Evolutionary conservation across 177 flowering plant species (phyloP).

Genomic region (Vitis hybrid): DNA sequence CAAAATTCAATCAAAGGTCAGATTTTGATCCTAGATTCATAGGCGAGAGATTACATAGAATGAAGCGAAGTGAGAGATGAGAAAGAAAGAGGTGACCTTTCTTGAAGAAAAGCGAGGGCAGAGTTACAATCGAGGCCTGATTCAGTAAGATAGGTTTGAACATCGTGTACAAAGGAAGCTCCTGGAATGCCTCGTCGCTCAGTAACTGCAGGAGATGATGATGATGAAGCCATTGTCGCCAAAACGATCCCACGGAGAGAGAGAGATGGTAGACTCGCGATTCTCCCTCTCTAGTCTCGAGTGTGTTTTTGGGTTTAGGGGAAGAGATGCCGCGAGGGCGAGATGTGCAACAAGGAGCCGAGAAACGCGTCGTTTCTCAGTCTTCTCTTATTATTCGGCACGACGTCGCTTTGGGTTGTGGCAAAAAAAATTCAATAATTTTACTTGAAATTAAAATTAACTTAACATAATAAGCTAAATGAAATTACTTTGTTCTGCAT

Average conservation of each 20-base stretch:
- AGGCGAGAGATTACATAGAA: not conserved
- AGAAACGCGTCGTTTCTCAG: not conserved
- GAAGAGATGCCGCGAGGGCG: not conserved
- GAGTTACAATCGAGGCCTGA: conserved; percentile 81
- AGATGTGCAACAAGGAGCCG: not conserved
- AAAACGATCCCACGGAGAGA: not conserved
- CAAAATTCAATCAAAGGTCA: not conserved
- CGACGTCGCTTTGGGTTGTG: not conserved
- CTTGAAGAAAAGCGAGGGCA: conserved; percentile 82
- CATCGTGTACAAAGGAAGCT: conserved; percentile 86
- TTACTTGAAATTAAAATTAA: too few relatives aligned
- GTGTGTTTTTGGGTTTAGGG: not conserved
- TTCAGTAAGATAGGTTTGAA: conserved; percentile 68
- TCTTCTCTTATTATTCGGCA: not conserved
- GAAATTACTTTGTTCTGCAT: too few relatives aligned
- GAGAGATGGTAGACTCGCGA: not conserved
- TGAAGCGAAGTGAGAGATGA: not conserved
- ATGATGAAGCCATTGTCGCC: conserved; percentile 26
- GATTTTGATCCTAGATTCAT: not conserved
- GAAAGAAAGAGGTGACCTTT: conserved; percentile 45
- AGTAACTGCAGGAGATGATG: conserved; percentile 19
- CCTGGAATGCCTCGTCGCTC: conserved; percentile 92
- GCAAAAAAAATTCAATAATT: not conserved
- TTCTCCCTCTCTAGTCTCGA: not conserved
- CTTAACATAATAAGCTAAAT: too few relatives aligned